These are phyloP conservation scores for Canavalia gladiata DNA, from an alignment of 306 rosid species.

Conservation along the genomic window DNA sequence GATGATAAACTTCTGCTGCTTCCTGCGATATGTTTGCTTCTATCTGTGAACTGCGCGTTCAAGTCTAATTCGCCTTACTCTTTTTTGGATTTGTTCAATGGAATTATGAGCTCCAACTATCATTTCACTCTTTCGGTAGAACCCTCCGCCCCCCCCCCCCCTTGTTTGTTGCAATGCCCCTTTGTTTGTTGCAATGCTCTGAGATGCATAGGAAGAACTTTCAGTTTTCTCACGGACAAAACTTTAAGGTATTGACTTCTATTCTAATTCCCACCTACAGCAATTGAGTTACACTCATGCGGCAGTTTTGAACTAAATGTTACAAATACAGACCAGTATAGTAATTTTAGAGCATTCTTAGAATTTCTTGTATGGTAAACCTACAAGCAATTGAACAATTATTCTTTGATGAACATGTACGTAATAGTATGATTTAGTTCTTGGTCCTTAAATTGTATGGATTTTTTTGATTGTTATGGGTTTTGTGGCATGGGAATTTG, in stretches of 20 bases:
- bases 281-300: not conserved
- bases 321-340: not conserved
- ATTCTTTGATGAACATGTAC: not conserved
- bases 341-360: not conserved
- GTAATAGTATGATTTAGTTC: conserved; percentile 4
- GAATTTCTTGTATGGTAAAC: not conserved
- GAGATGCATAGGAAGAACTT: not conserved
- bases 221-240: not conserved
- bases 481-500: not conserved
- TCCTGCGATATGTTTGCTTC: not conserved
- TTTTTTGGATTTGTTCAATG: not conserved
- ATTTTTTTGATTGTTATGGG: not conserved
- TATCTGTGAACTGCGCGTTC: conserved; percentile 16
- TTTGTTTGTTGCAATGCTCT: not conserved
- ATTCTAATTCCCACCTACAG: not conserved
- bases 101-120: not conserved
- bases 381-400: conserved; percentile 23
- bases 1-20: conserved; percentile 1
- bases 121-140: not conserved
- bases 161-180: not conserved
- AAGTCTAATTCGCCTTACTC: not conserved
- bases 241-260: not conserved
- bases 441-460: conserved; percentile 11
- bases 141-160: too few relatives aligned
- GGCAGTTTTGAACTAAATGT: not conserved